phyloP scores from a whole-genome alignment of 768 basidiomycete species.

The Pholiota conissans region DNA sequence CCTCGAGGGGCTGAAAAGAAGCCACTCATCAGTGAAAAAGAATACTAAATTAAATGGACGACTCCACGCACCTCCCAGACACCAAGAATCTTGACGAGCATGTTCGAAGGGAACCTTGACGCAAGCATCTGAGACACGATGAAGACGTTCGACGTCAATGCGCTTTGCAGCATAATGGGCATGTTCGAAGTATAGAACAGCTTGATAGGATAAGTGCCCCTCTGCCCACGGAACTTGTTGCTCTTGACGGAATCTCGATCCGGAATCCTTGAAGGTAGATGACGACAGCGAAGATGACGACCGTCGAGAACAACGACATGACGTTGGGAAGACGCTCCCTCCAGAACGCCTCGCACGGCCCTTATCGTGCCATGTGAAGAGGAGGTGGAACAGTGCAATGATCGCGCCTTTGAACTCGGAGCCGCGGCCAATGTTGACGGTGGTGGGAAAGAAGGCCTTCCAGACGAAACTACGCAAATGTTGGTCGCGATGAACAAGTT shows the following conservation, averaged over 20 bases:
- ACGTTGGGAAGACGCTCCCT: slow-evolving; percentile 94
- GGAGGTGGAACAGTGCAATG: slow-evolving; percentile 93
- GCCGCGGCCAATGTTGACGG: slow-evolving; percentile 96
- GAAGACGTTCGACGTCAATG: slow-evolving; percentile 92
- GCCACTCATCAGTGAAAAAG: no score
- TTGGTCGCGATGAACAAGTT: slow-evolving; percentile 99
- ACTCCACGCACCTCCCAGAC: slow-evolving; percentile 89
- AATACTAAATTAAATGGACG: not conserved
- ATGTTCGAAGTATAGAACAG: slow-evolving; percentile 99
- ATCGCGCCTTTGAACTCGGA: slow-evolving; percentile 98
- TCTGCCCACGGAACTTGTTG: slow-evolving; percentile 94
- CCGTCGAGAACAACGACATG: slow-evolving; percentile 95
- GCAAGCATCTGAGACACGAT: slow-evolving; percentile 96
- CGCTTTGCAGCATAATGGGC: slow-evolving; percentile 99
- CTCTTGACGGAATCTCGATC: slow-evolving; percentile 99
- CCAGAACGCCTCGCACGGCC: slow-evolving; percentile 98
- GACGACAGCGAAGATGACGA: slow-evolving; percentile 88
- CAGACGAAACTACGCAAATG: slow-evolving; percentile 99
- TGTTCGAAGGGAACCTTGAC: slow-evolving; percentile 85
- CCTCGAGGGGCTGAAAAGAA: slow-evolving; percentile 83
- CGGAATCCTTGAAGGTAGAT: slow-evolving; percentile 99
- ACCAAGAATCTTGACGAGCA: slow-evolving; percentile 87
- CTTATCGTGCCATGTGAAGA: slow-evolving; percentile 99
- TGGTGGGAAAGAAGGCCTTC: slow-evolving; percentile 99
- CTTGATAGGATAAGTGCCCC: slow-evolving; percentile 95